These are phyloP conservation scores for Podila epigama DNA, from an alignment of 192 early-diverging fungal genomes.

Conservation along the genomic window DNA sequence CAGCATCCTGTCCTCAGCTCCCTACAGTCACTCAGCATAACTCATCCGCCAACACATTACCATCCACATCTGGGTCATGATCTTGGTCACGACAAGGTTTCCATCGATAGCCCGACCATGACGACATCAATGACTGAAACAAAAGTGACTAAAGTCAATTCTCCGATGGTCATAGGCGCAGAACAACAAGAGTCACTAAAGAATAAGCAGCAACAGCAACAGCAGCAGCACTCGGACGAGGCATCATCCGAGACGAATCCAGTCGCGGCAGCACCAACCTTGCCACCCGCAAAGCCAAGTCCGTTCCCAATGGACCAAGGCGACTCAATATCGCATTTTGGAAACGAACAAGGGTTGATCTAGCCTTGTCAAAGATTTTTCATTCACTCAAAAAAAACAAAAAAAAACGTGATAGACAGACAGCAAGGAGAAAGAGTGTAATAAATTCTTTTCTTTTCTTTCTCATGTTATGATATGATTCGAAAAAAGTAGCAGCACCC, in stretches of 20 bases:
- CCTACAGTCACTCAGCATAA: not conserved
- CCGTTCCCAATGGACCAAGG: conserved; percentile 30
- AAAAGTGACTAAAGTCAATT: not conserved
- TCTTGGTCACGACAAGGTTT: conserved; percentile 34
- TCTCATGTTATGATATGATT: too few species aligned
- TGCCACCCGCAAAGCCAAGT: conserved; percentile 1
- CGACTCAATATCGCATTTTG: conserved; percentile 41
- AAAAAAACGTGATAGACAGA: not conserved
- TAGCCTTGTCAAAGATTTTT: not conserved
- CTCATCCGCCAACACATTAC: conserved; percentile 33
- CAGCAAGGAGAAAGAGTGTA: too few species aligned
- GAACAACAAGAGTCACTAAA: not conserved
- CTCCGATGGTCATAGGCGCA: too few species aligned
- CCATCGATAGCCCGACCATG: not conserved
- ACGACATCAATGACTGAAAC: not conserved
- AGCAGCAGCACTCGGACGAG: not conserved
- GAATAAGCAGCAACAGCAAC: not conserved
- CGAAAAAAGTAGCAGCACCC: too few species aligned
- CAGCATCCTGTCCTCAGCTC: conserved; percentile 11
- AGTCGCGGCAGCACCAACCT: not conserved
- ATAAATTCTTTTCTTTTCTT: too few species aligned
- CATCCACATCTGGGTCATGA: conserved; percentile 33
- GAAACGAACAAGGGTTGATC: conserved; percentile 19
- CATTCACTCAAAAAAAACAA: too few species aligned
- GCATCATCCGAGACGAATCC: not conserved